Evolutionary conservation across 257 asterid species (phyloP).

Genomic region (Solanum tarapatanum): DNA sequence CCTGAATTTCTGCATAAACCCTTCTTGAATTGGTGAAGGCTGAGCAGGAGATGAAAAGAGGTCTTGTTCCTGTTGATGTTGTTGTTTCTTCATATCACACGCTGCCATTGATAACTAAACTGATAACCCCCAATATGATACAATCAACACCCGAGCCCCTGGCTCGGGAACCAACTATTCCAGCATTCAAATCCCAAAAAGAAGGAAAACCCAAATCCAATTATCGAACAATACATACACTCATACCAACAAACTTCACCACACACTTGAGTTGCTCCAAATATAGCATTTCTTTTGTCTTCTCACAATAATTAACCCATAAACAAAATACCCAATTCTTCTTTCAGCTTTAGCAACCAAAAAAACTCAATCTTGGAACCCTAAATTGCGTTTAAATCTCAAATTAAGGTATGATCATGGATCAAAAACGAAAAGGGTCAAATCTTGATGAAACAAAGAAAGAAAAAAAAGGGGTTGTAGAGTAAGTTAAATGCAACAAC

Average conservation of each 20-base stretch:
- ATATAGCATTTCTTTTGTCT: conserved; percentile 30
- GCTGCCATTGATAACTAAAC: conserved; percentile 28
- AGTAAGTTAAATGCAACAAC: background rate
- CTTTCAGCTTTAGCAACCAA: background rate
- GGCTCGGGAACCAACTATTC: conserved; percentile 91
- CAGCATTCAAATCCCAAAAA: conserved; percentile 42
- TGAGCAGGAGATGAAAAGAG: conserved; percentile 18
- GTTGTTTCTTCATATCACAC: conserved; percentile 8
- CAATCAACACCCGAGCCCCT: conserved; percentile 60
- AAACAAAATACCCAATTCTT: background rate
- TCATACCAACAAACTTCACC: conserved; percentile 7
- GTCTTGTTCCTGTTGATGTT: conserved; percentile 17
- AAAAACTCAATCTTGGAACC: background rate
- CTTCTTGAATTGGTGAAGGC: conserved; percentile 25
- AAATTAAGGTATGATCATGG: background rate
- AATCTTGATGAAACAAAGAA: background rate
- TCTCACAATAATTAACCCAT: background rate
- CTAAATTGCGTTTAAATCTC: background rate
- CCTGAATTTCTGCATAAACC: conserved; percentile 84
- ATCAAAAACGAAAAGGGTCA: background rate
- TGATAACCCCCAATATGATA: background rate
- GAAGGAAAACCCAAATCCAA: conserved; percentile 5
- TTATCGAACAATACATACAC: conserved; percentile 17
- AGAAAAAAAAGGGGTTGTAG: background rate
- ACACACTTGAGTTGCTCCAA: conserved; percentile 44